Evolutionary conservation across 192 early-diverging fungal genomes (phyloP), one percentile per base, ranked within the genome.

Genomic region (Chytriomyces sp.): DNA sequence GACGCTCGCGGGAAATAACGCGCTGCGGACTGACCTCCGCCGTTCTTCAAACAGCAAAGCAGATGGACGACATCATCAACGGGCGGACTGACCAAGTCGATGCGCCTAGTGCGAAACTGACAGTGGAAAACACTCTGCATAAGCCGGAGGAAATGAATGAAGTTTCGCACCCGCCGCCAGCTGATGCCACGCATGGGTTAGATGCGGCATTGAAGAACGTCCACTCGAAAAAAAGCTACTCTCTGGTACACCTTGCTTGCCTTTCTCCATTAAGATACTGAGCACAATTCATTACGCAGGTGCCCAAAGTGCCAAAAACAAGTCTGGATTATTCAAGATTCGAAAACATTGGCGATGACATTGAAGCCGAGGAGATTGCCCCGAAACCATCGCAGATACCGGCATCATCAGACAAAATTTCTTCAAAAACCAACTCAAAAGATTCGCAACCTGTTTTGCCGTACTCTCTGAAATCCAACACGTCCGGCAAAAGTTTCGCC

Each of bases 291-390:
- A 57, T n/a, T 57, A 18, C 50, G 20, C 0, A 57, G 5, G 2
- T 5, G 53, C 13, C 13, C 0, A 57, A 57, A 57, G 26, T 28
- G 18, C 65, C 65, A 6, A 76, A 68, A 57, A 76, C 61, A 18
- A 44, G 50, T 76, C 47, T 76, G 18, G 75, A 76, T 44, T 76
- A 76, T 50, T 76, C 75, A 11, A 64, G 75, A 16, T 76, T 76
- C 48, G 75, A 76, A 20, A 47, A 68, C 9, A 76, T 76, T 47
- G 61, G 8, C 0, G 75, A 74, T 44, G 72, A 57, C 9, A 4
- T 35, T 4, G 64, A 76, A 26, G n/a, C 35, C 28, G 65, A 67
- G 35, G 35, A 35, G 35, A 35, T 35, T 35, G 2, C 35, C 35
- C 7, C 10, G 8, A 46, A 43, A 24, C 45, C 45, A n/a, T n/a